These are phyloP conservation scores for Alopecurus myosuroides DNA, from an alignment of 176 grass and related monocot genomes.

Conservation along the genomic window DNA sequence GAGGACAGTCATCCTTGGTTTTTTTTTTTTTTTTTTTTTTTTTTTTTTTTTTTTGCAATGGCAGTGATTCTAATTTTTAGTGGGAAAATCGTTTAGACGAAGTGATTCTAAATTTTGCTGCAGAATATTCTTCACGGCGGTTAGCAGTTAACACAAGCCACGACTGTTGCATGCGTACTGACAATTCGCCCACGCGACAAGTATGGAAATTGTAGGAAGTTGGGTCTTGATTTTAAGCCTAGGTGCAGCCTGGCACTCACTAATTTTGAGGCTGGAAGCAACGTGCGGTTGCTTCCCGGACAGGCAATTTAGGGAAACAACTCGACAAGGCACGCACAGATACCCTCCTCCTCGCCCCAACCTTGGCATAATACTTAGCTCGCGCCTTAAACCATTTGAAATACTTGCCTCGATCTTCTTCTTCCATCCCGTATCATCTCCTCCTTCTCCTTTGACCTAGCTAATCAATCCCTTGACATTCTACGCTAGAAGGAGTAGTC, in stretches of 20 bases:
- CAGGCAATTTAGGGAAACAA: not conserved
- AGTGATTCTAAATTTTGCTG: not conserved
- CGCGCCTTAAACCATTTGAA: constrained; percentile 12
- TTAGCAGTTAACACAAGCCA: not conserved
- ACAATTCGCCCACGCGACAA: not conserved
- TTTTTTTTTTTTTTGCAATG: not conserved
- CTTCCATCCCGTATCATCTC: not conserved
- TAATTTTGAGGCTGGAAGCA: constrained; percentile 24
- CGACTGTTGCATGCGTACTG: not conserved
- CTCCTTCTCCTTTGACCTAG: not conserved
- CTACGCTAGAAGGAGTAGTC: not conserved
- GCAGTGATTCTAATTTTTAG: not conserved
- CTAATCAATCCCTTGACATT: not conserved
- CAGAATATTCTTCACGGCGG: constrained; percentile 15
- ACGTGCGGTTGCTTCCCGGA: constrained; percentile 23
- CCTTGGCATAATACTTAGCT: not conserved
- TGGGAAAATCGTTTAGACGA: not conserved
- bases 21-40: too few relatives aligned
- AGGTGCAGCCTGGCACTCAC: not conserved
- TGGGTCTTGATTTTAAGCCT: not conserved
- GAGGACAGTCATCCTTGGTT: too few relatives aligned
- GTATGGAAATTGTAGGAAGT: not conserved
- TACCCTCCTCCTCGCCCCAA: not conserved
- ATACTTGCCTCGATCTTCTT: not conserved
- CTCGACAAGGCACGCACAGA: constrained; percentile 4